Conservation (phyloP, 768 basidiomycete genomes). For the Amanita rubescens region DNA sequence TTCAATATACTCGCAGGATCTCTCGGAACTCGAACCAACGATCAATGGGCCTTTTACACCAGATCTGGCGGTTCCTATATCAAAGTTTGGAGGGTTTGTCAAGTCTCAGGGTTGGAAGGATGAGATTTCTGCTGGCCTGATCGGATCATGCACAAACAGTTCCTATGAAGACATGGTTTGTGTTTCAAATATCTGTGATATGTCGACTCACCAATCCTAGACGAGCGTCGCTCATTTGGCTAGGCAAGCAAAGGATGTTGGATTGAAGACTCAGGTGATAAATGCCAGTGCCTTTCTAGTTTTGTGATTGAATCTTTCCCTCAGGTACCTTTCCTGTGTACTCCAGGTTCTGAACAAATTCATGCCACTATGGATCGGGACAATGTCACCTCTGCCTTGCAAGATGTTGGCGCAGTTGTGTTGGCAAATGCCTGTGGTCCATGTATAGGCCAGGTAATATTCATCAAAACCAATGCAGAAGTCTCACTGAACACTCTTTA, state of each 20-base stretch:
- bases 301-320: constrained; percentile 6
- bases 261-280: constrained; percentile 64
- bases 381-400: constrained; percentile 68
- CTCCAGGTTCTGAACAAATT: constrained; percentile 92
- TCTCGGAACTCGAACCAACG: constrained; percentile 84
- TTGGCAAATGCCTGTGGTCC: constrained; percentile 98
- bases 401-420: constrained; percentile 90
- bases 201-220: constrained; percentile 29
- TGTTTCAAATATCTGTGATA: neutral
- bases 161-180: constrained; percentile 92
- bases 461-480: neutral
- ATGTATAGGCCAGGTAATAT: constrained; percentile 84
- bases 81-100: constrained; percentile 76
- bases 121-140: constrained; percentile 83
- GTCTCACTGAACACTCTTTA: constrained; percentile 21
- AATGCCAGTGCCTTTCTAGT: neutral
- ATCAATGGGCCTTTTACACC: constrained; percentile 98
- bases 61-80: constrained; percentile 90
- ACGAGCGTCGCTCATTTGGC: constrained; percentile 90
- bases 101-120: constrained; percentile 89
- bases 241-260: constrained; percentile 77
- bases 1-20: constrained; percentile 43
- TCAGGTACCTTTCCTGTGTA: constrained; percentile 79
- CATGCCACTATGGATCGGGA: constrained; percentile 97
- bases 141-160: constrained; percentile 99